Percentiles rank a stretch among this genome's conserved stretches.
phyloP scores from a whole-genome alignment of 2,329 filamentous ascomycete species.

The Aspergillus brunneoviolaceus region DNA sequence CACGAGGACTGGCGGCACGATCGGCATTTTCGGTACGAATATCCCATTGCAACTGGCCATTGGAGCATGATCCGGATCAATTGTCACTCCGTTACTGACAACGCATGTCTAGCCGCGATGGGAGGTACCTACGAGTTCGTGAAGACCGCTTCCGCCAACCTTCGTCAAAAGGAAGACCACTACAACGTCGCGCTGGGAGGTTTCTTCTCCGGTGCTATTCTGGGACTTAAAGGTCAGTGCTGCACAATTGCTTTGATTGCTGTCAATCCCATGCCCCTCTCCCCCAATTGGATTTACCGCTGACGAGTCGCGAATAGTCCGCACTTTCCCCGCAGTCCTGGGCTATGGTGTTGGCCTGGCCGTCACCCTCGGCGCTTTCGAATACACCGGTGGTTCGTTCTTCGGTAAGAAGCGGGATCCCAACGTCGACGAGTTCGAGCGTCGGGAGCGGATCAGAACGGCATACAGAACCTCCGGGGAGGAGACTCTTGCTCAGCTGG shows the following conservation, averaged over 20 bases:
- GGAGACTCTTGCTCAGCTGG: conserved; percentile 77
- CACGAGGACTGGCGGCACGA: conserved; percentile 72
- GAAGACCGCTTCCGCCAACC: conserved; percentile 73
- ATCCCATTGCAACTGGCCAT: background rate
- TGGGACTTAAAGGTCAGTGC: conserved; percentile 69
- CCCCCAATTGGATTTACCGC: background rate
- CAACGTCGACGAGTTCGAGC: conserved; percentile 70
- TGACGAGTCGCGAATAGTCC: conserved; percentile 42
- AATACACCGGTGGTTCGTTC: conserved; percentile 65
- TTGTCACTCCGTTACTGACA: conserved; percentile 9
- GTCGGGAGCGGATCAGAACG: conserved; percentile 72
- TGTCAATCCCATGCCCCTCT: no score
- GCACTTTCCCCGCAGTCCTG: conserved; percentile 68
- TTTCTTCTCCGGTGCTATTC: conserved; percentile 69
- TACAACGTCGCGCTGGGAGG: conserved; percentile 74
- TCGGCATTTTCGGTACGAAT: conserved; percentile 63
- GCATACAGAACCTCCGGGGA: conserved; percentile 72
- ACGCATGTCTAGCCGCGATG: conserved; percentile 58
- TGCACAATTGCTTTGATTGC: no score
- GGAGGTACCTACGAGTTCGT: conserved; percentile 78
- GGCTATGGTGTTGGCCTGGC: conserved; percentile 65
- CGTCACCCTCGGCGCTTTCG: conserved; percentile 61
- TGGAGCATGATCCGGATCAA: background rate
- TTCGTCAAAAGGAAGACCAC: conserved; percentile 78
- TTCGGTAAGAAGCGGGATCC: conserved; percentile 56